These are phyloP conservation scores for Penicillium herquei DNA, from an alignment of 495 filamentous ascomycete species.

Conservation along the genomic window DNA sequence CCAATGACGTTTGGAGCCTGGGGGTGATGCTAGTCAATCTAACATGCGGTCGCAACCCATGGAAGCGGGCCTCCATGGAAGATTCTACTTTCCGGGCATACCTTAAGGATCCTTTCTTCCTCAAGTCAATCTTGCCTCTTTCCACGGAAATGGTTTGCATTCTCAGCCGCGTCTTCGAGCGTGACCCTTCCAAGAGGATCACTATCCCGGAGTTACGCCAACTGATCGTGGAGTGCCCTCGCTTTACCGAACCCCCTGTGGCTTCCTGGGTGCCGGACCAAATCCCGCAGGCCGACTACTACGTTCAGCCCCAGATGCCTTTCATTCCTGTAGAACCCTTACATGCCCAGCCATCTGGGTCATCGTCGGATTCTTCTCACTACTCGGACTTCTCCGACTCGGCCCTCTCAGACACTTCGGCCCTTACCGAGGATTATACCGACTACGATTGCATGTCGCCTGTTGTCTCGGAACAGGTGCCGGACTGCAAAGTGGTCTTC, in stretches of 20 bases:
- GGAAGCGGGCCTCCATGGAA: conserved; percentile 90
- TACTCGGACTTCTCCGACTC: conserved; percentile 44
- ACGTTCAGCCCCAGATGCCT: conserved; percentile 30
- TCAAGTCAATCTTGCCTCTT: conserved; percentile 89
- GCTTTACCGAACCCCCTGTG: conserved; percentile 59
- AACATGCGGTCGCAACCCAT: conserved; percentile 96
- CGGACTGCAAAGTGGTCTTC: conserved; percentile 35
- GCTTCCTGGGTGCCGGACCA: conserved; percentile 31
- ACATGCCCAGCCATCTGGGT: conserved; percentile 39
- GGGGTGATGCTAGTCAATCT: conserved; percentile 97
- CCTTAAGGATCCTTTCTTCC: conserved; percentile 78
- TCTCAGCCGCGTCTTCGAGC: conserved; percentile 84
- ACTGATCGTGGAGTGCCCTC: conserved; percentile 71
- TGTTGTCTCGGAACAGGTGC: conserved; percentile 29
- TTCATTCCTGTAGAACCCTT: conserved; percentile 33
- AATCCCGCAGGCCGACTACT: conserved; percentile 28
- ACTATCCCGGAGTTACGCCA: conserved; percentile 77
- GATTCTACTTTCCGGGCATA: conserved; percentile 96
- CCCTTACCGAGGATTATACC: conserved; percentile 43
- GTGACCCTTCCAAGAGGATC: conserved; percentile 81
- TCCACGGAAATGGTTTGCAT: conserved; percentile 89
- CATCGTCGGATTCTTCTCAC: conserved; percentile 41
- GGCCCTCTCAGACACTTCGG: conserved; percentile 41
- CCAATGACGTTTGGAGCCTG: conserved; percentile 97
- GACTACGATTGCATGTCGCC: conserved; percentile 45